Evolutionary conservation across 768 basidiomycete species (phyloP), one percentile per base, ranked within the genome.

Genomic region (Hebeloma cylindrosporum): DNA sequence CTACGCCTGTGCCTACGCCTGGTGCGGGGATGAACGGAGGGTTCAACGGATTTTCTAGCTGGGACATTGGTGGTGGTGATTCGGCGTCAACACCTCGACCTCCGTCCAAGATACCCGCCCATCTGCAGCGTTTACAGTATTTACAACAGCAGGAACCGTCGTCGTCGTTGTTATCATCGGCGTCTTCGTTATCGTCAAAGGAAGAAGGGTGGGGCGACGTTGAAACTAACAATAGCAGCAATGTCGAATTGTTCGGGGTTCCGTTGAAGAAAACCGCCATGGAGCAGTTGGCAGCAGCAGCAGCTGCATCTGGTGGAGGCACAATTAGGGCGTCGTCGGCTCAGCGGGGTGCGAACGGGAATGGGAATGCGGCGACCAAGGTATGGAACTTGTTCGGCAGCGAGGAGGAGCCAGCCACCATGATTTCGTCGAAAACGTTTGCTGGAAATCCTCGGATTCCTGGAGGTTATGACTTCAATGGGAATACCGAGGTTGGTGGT

Each of bases 21-120:
- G 33, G 42, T 18, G 22, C 39, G 11, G 37, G 42, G 22, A 39
- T 41, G 13, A 21, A 40, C 14, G 46, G 48, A 4, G 41, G 33
- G 22, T 42, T n/a, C 47, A 44, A 29, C 27, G 21, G 18, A 33
- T 50, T 31, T 46, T 31, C 17, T 4, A 14, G 10, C 4, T 11
- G n/a, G 7, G 5, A 5, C 7, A 33, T n/a, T 35, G n/a, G 10
- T 3, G 16, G 9, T 8, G 17, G 28, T 40, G 52, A 52, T 6
- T 31, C 48, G 40, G 41, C 48, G 11, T 44, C 57, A 6, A 60
- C 60, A 14, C 60, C 60, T 30, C 53, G 59, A 13, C 59, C 57
- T 33, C 45, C 55, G 14, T 38, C 59, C n/a, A 60, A 56, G 34
- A 40, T 62, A 14, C 59, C 59, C n/a, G 43, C 48, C 18, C 51